Evolutionary conservation across 1,284 basidiomycete genomes (phyloP).

Genomic region (Sporisorium scitamineum): DNA sequence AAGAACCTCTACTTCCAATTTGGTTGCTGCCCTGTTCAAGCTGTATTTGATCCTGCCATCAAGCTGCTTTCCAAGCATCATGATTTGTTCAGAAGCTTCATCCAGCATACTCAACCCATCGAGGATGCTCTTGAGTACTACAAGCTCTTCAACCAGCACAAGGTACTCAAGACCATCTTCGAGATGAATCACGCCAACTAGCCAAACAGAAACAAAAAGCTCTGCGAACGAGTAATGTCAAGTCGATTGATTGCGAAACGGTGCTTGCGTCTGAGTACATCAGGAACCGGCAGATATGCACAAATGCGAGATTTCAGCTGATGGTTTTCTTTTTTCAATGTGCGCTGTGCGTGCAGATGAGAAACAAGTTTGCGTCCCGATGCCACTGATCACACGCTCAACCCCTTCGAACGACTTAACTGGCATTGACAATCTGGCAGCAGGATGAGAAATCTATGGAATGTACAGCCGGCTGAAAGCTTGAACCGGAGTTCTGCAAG

Average conservation of each 20-base stretch:
- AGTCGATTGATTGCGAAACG: too few relatives aligned
- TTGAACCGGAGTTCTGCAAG: constrained; percentile 58
- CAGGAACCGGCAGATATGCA: too few relatives aligned
- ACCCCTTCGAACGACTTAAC: too few relatives aligned
- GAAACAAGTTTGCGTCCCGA: too few relatives aligned
- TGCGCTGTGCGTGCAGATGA: too few relatives aligned
- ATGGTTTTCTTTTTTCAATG: too few relatives aligned
- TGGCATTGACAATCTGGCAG: too few relatives aligned
- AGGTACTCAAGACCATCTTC: constrained; percentile 54
- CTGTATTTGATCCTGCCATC: constrained; percentile 61
- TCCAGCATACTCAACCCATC: constrained; percentile 61
- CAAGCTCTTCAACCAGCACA: constrained; percentile 59
- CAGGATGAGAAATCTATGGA: constrained; percentile 36
- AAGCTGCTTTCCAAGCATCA: constrained; percentile 57
- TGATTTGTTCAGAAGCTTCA: constrained; percentile 62
- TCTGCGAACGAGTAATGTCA: too few relatives aligned
- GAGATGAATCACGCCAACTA: constrained; percentile 39
- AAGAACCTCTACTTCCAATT: constrained; percentile 82
- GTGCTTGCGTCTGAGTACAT: too few relatives aligned
- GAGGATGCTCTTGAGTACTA: constrained; percentile 64
- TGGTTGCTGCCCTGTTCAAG: constrained; percentile 80
- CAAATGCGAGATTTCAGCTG: too few relatives aligned
- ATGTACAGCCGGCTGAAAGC: constrained; percentile 60
- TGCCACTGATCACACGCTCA: too few relatives aligned
- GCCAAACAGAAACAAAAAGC: too few relatives aligned